Base-by-base conservation (phyloP, 495 filamentous ascomycete species). In the Penicillium flavigenum region DNA sequence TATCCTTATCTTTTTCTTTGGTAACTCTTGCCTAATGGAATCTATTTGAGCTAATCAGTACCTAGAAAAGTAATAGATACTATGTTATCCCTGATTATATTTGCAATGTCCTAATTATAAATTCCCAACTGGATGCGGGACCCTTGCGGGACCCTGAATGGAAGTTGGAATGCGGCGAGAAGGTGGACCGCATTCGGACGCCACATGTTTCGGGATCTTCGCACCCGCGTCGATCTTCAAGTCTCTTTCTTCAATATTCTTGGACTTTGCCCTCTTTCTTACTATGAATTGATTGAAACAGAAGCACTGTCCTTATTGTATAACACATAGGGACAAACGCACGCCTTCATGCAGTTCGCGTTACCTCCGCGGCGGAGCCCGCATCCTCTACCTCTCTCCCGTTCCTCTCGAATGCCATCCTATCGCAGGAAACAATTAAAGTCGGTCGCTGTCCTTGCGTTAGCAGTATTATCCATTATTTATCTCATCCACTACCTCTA, bases 361-460 rank as follows among this genome's bases (percentile, higher is more conserved):
- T 76, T 93, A 58, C 92, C 92, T 54, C 86, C 91, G 56, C 87
- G 91, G 65, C 94, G 89, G 73, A 84, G 84, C 63, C 89, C 86
- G 55, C 81, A 86, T 62, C 82, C 88, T 51, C 85, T 86, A 51
- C 79, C 80, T 6, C 81, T 82, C 59, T 69, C 82, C 36, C 83
- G 86, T 62, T 77, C 84, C 32, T 79, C 85, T 19, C 78, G 83
- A 55, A 74, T 88, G 54, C 83, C 83, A 22, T 65, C 75, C 22
- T 76, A 90, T 60, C 84, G 89, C 58, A 80, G 85, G 50, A 85
- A 81, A 62, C 84, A 90, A 51, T 67, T 91, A 16, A 88, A 87
- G 68, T 66, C 81, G 3, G 70, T 88, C 54, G 82, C 80, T 6
- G 59, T 91, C 3, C 63, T 86, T 19, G 79, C 73, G 1, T 64